phyloP scores from a whole-genome alignment of 139 green algal genomes.

The Ettlia oleoabundans region DNA sequence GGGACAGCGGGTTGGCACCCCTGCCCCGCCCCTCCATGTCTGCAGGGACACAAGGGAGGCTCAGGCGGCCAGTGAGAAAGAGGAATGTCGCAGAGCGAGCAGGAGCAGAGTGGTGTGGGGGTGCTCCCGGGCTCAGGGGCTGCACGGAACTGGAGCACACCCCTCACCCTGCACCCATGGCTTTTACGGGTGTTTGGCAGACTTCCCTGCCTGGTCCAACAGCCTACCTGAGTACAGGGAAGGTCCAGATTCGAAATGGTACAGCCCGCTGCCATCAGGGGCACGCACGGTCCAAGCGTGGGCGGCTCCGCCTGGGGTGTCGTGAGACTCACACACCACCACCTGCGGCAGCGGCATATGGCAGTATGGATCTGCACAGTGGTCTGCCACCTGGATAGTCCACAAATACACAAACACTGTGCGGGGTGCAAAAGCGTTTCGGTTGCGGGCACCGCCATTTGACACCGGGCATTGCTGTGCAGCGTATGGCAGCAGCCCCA shows the following conservation, averaged over 20 bases:
- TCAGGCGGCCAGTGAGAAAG: not conserved
- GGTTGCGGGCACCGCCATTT: not conserved
- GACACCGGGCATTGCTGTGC: not conserved
- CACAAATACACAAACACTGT: not conserved
- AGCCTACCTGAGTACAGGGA: slow-evolving; percentile 79
- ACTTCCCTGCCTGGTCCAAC: not conserved
- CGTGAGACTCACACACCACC: slow-evolving; percentile 78
- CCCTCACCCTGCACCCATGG: not conserved
- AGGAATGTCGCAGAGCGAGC: not conserved
- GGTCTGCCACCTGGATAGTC: not conserved
- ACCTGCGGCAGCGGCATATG: too few relatives aligned
- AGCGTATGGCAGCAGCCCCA: not conserved
- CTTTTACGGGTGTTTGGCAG: too few relatives aligned
- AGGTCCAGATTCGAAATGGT: slow-evolving; percentile 90
- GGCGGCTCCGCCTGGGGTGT: slow-evolving; percentile 80
- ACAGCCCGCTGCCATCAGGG: slow-evolving; percentile 64
- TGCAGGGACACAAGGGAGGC: not conserved
- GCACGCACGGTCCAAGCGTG: slow-evolving; percentile 72
- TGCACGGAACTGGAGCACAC: not conserved
- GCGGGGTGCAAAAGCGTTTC: not conserved
- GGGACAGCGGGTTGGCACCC: slow-evolving; percentile 82
- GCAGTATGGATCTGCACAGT: too few relatives aligned
- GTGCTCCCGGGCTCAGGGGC: not conserved
- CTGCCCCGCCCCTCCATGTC: slow-evolving; percentile 45
- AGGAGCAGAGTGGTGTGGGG: not conserved